Percentiles rank a stretch among this genome's conserved stretches.
phyloP scores from a whole-genome alignment of 345 rosid genomes.

The Salix suchowensis region DNA sequence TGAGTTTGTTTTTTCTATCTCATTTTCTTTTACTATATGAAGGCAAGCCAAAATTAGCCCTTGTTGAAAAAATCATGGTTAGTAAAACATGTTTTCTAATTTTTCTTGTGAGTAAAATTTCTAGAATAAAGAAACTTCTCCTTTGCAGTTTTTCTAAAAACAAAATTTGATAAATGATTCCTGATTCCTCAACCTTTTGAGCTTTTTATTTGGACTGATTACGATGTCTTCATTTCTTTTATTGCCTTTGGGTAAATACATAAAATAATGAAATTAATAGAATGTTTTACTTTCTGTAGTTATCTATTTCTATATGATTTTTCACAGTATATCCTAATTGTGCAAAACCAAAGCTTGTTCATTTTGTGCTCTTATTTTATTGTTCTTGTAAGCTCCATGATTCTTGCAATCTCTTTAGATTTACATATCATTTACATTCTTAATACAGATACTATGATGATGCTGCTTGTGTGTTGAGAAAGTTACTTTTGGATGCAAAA shows the following conservation, averaged over 20 bases:
- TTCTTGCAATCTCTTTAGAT: background rate
- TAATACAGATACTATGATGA: constrained; percentile 85
- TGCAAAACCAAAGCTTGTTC: background rate
- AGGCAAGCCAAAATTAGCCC: background rate
- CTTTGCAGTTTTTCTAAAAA: background rate
- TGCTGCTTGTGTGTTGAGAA: constrained; percentile 92
- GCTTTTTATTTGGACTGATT: background rate
- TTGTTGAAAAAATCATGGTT: background rate
- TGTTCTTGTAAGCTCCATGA: background rate
- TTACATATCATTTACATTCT: constrained; percentile 6
- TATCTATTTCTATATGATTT: background rate
- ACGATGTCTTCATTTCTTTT: background rate
- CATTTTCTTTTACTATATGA: background rate
- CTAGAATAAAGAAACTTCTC: background rate
- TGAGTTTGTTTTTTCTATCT: background rate
- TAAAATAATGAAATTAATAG: background rate
- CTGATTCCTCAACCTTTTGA: background rate
- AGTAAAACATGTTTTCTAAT: background rate
- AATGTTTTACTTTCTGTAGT: background rate
- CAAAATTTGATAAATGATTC: background rate
- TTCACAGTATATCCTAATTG: background rate
- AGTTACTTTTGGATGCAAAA: constrained; percentile 96
- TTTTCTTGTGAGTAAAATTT: background rate
- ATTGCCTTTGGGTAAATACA: background rate
- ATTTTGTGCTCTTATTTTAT: background rate